Conservation (phyloP, 169 alveolate genomes). For the Plasmodium inui region DNA sequence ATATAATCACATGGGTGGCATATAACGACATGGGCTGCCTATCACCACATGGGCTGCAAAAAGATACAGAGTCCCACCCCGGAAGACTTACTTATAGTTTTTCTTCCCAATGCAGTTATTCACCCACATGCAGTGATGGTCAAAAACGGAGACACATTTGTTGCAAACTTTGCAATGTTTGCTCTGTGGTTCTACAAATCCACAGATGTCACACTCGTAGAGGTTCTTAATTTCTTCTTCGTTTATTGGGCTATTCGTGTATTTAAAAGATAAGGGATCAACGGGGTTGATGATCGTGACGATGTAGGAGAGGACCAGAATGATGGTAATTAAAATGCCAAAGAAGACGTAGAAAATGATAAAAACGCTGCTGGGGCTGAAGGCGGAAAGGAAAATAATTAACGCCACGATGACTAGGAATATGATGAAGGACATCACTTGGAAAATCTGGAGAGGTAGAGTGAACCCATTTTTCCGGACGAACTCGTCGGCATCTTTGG, state of each 20-base stretch:
- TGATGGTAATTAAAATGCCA: constrained; percentile 38
- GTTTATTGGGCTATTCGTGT: constrained; percentile 33
- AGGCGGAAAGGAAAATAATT: constrained; percentile 72
- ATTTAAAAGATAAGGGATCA: constrained; percentile 81
- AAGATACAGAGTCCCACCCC: not conserved
- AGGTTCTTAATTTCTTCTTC: constrained; percentile 37
- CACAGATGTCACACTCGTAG: constrained; percentile 80
- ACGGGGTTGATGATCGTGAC: constrained; percentile 84
- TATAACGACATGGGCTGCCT: too few species aligned
- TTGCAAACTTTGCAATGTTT: constrained; percentile 92
- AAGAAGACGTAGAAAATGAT: constrained; percentile 35
- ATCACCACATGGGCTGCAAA: too few species aligned
- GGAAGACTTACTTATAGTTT: constrained; percentile 78
- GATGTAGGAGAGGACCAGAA: constrained; percentile 62
- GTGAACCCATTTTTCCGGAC: constrained; percentile 83
- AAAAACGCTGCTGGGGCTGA: constrained; percentile 33
- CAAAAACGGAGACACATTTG: constrained; percentile 90
- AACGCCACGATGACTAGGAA: constrained; percentile 44
- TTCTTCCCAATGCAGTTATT: constrained; percentile 91
- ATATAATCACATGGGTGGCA: too few species aligned
- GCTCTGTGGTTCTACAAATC: constrained; percentile 79
- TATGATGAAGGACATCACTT: constrained; percentile 76
- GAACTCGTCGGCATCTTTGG: constrained; percentile 73
- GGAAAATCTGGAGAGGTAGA: constrained; percentile 82
- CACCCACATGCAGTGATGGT: constrained; percentile 94